A percentile compares a stretch with the other conserved stretches of the same genome.
These are phyloP conservation scores for Mycena pura DNA, from an alignment of 768 basidiomycete genomes.

Conservation along the genomic window DNA sequence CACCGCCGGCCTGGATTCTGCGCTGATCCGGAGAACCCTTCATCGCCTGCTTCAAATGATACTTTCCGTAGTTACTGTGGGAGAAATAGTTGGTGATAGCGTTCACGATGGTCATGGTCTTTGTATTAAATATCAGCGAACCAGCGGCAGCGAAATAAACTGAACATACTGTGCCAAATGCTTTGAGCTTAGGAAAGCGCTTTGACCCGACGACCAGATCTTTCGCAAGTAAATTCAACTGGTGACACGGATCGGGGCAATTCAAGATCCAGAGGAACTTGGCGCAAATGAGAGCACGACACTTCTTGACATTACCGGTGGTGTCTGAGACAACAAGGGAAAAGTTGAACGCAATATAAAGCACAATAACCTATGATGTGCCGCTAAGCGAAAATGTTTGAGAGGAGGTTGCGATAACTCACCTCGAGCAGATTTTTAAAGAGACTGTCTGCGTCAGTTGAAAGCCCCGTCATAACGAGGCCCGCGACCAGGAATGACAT, in stretches of 20 bases:
- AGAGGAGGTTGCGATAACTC: background rate
- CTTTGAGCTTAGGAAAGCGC: constrained; percentile 1
- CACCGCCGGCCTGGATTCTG: background rate
- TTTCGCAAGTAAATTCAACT: constrained; percentile 23
- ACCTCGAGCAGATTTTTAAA: background rate
- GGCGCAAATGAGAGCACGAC: constrained; percentile 11
- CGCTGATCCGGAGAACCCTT: background rate
- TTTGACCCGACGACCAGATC: constrained; percentile 19
- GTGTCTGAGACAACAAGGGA: constrained; percentile 24
- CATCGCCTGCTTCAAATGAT: constrained; percentile 3
- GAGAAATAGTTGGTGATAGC: constrained; percentile 4
- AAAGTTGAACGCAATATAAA: background rate
- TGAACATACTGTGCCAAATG: background rate
- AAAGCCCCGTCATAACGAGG: background rate
- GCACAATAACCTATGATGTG: background rate
- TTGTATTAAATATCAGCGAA: background rate
- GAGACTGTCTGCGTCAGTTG: background rate
- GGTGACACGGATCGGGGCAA: constrained; percentile 24
- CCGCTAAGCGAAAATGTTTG: background rate
- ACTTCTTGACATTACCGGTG: constrained; percentile 21
- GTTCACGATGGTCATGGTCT: constrained; percentile 6
- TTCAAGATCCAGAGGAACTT: constrained; percentile 26
- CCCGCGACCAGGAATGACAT: constrained; percentile 2
- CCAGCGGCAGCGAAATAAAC: background rate
- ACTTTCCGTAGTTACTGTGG: constrained; percentile 17